These are phyloP conservation scores for Iris macrosiphon DNA, from an alignment of 106 monocot species.

Conservation along the genomic window DNA sequence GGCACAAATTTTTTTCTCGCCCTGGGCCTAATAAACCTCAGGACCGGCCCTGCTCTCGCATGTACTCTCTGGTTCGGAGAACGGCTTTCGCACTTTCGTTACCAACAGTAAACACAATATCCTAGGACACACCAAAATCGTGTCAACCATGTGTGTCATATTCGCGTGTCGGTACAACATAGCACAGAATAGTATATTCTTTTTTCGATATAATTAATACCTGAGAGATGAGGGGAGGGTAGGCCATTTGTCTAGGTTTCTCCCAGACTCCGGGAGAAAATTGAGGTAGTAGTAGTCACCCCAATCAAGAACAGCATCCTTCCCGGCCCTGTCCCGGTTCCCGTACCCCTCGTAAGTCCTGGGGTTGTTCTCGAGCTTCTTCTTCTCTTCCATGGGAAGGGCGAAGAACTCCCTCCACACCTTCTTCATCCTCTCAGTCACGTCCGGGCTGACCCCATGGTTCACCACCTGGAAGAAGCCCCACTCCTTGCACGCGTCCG, in stretches of 20 bases:
- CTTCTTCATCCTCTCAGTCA: not conserved
- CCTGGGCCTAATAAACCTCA: no score
- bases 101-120: no score
- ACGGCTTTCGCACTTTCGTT: no score
- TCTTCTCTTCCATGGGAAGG: conserved; percentile 23
- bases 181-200: no score
- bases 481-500: conserved; percentile 31
- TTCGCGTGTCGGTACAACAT: no score
- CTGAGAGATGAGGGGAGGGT: conserved; percentile 9
- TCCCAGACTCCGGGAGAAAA: conserved; percentile 3
- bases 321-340: conserved; percentile 29
- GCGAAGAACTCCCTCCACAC: conserved; percentile 25
- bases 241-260: conserved; percentile 21
- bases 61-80: no score
- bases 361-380: conserved; percentile 18
- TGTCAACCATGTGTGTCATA: no score
- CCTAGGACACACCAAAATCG: no score
- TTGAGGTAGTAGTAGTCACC: conserved; percentile 31
- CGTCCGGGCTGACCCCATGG: conserved; percentile 15
- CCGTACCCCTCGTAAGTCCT: conserved; percentile 28
- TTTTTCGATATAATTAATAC: no score
- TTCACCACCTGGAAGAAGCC: no score
- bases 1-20: no score
- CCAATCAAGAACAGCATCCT: conserved; percentile 24
- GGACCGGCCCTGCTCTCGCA: no score